A percentile compares a stretch with the other conserved stretches of the same genome.
phyloP scores from a whole-genome alignment of 2,329 filamentous ascomycete species.

The Fusarium nanum region DNA sequence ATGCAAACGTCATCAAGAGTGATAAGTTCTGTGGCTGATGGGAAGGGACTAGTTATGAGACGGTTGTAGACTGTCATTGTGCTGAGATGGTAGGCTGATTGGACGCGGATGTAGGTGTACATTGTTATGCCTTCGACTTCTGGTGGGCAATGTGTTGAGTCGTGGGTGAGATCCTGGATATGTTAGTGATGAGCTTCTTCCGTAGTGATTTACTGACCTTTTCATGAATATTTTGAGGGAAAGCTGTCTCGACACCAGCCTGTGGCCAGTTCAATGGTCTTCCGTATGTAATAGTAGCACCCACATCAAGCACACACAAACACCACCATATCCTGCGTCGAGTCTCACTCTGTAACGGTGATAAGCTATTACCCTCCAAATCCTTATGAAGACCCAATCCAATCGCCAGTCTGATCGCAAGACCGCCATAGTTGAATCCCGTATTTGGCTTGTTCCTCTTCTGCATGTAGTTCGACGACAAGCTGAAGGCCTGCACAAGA shows the following conservation, averaged over 20 bases:
- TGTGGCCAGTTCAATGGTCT: slow-evolving; percentile 30
- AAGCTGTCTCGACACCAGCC: slow-evolving; percentile 26
- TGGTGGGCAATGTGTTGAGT: slow-evolving; percentile 12
- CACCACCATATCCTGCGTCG: slow-evolving; percentile 33
- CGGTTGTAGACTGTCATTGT: slow-evolving; percentile 34
- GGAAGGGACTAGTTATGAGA: slow-evolving; percentile 34
- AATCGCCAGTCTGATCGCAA: slow-evolving; percentile 18
- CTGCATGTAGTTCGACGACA: slow-evolving; percentile 25
- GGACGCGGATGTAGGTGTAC: slow-evolving; percentile 29
- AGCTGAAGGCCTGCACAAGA: slow-evolving; percentile 19
- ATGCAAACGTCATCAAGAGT: slow-evolving; percentile 29
- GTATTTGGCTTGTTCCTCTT: slow-evolving; percentile 33
- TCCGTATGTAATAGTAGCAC: slow-evolving; percentile 24
- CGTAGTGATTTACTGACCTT: not conserved
- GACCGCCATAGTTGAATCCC: slow-evolving; percentile 23
- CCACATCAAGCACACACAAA: slow-evolving; percentile 26
- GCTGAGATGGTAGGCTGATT: slow-evolving; percentile 31
- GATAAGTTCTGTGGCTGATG: slow-evolving; percentile 25
- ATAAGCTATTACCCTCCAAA: slow-evolving; percentile 5
- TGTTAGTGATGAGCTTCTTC: not conserved
- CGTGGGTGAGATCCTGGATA: slow-evolving; percentile 11
- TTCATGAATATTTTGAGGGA: slow-evolving; percentile 27
- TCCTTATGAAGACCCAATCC: slow-evolving; percentile 30
- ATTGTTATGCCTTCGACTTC: slow-evolving; percentile 28
- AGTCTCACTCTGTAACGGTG: slow-evolving; percentile 23